Evolutionary conservation across 169 alveolate genomes (phyloP).

Genomic region (Cryptosporidium xiaoi): DNA sequence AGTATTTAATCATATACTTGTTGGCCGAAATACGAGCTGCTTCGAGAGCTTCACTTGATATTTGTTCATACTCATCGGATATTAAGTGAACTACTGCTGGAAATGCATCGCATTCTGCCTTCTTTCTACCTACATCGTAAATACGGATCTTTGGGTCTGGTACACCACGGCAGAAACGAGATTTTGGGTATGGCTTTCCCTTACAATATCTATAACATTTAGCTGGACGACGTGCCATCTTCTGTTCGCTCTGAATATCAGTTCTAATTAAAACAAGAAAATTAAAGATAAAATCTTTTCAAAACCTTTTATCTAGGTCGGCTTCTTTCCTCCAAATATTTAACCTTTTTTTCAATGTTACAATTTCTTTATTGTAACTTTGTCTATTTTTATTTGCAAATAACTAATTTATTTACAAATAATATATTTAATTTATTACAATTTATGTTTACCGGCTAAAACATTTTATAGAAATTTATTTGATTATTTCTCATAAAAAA

Average conservation of each 20-base stretch:
- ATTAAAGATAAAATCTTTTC: too few species aligned
- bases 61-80: constrained; percentile 98
- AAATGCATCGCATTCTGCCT: constrained; percentile 96
- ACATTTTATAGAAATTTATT: too few species aligned
- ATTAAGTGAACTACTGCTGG: constrained; percentile 97
- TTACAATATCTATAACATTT: constrained; percentile 98
- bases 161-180: constrained; percentile 99
- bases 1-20: constrained; percentile 95
- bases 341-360: too few species aligned
- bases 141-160: constrained; percentile 99
- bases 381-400: too few species aligned
- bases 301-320: too few species aligned
- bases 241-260: background rate
- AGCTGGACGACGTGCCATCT: constrained; percentile 99
- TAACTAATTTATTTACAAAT: too few species aligned
- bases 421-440: too few species aligned
- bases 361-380: too few species aligned
- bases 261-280: too few species aligned
- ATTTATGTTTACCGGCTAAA: too few species aligned
- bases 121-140: constrained; percentile 98
- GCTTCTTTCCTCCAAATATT: too few species aligned
- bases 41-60: constrained; percentile 98
- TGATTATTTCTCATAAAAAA: too few species aligned
- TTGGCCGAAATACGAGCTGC: constrained; percentile 99
- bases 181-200: constrained; percentile 99